A percentile compares a stretch with the other conserved stretches of the same genome.
Evolutionary conservation across 2,329 filamentous ascomycete genomes (phyloP).

Genomic region (Microdochium nivale): DNA sequence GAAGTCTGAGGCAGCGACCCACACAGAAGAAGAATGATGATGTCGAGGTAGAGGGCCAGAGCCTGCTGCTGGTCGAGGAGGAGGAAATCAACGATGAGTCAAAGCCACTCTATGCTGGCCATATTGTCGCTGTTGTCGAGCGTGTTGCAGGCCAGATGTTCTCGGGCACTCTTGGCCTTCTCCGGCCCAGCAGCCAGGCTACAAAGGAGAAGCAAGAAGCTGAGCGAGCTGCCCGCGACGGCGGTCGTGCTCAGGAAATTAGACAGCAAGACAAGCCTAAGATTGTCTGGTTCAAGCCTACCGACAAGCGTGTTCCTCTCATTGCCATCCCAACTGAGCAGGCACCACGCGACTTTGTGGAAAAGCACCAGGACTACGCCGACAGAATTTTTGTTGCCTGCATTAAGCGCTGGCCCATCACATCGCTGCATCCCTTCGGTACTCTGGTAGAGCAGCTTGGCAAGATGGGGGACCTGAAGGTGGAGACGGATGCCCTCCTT

Average conservation of each 20-base stretch:
- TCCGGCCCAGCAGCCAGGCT: slow-evolving; percentile 93
- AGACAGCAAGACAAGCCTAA: slow-evolving; percentile 94
- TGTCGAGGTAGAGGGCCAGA: slow-evolving; percentile 97
- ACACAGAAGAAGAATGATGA: slow-evolving; percentile 99
- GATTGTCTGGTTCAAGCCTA: slow-evolving; percentile 99
- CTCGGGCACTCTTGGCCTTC: slow-evolving; percentile 85
- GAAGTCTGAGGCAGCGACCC: slow-evolving; percentile 90
- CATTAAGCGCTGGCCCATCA: slow-evolving; percentile 99
- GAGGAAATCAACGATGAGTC: slow-evolving; percentile 98
- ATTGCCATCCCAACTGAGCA: slow-evolving; percentile 98
- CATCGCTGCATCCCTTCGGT: slow-evolving; percentile 96
- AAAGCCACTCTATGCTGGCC: slow-evolving; percentile 93
- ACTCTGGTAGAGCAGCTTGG: slow-evolving; percentile 95
- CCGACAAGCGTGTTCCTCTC: slow-evolving; percentile 94
- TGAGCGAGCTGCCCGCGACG: slow-evolving; percentile 85
- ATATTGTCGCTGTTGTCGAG: slow-evolving; percentile 95
- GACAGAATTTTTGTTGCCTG: slow-evolving; percentile 98
- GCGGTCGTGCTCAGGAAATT: slow-evolving; percentile 66
- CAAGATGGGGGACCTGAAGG: slow-evolving; percentile 93
- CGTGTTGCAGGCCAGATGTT: slow-evolving; percentile 98
- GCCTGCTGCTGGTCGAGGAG: slow-evolving; percentile 90
- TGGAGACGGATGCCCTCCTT: slow-evolving; percentile 93
- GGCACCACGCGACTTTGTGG: slow-evolving; percentile 93
- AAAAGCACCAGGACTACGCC: slow-evolving; percentile 95
- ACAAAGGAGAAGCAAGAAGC: slow-evolving; percentile 99